Evolutionary conservation across 2,329 filamentous ascomycete species (phyloP).

Genomic region (Pyrenophora tritici-repentis): DNA sequence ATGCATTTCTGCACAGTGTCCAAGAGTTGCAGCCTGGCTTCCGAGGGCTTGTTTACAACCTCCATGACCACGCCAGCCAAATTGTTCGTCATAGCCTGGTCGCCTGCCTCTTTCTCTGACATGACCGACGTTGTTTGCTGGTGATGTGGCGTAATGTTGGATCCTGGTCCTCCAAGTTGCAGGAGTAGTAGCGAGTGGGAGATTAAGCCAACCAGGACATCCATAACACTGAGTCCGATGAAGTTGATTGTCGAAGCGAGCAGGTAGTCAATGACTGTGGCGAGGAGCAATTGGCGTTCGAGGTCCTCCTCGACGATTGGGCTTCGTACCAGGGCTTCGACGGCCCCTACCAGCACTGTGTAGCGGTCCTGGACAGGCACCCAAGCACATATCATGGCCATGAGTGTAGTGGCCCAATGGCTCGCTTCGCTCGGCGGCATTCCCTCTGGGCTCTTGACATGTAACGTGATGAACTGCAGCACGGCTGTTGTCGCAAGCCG

Average conservation of each 20-base stretch:
- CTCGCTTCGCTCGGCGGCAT: constrained; percentile 54
- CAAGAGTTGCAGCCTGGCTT: constrained; percentile 66
- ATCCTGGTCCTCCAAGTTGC: constrained; percentile 61
- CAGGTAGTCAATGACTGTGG: constrained; percentile 79
- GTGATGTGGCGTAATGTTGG: constrained; percentile 45
- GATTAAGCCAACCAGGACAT: constrained; percentile 83
- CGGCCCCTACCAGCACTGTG: constrained; percentile 79
- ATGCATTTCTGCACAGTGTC: constrained; percentile 78
- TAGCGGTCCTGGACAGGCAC: constrained; percentile 94
- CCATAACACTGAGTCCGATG: constrained; percentile 95
- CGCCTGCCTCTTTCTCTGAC: constrained; percentile 27
- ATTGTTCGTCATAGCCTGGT: constrained; percentile 24
- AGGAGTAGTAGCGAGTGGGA: constrained; percentile 81
- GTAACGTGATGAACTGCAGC: constrained; percentile 68
- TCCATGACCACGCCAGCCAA: constrained; percentile 45
- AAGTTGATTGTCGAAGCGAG: constrained; percentile 88
- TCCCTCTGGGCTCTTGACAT: constrained; percentile 35
- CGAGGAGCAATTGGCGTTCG: constrained; percentile 73
- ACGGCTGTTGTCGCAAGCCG: constrained; percentile 75
- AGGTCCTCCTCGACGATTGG: constrained; percentile 73
- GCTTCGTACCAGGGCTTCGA: constrained; percentile 74
- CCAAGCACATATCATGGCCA: constrained; percentile 81
- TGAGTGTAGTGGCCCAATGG: constrained; percentile 82
- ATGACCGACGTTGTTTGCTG: constrained; percentile 42
- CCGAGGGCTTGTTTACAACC: constrained; percentile 55